A percentile compares a stretch with the other conserved stretches of the same genome.
Conservation (phyloP, 129 eudicot genomes). For the Escallonia rubra region DNA sequence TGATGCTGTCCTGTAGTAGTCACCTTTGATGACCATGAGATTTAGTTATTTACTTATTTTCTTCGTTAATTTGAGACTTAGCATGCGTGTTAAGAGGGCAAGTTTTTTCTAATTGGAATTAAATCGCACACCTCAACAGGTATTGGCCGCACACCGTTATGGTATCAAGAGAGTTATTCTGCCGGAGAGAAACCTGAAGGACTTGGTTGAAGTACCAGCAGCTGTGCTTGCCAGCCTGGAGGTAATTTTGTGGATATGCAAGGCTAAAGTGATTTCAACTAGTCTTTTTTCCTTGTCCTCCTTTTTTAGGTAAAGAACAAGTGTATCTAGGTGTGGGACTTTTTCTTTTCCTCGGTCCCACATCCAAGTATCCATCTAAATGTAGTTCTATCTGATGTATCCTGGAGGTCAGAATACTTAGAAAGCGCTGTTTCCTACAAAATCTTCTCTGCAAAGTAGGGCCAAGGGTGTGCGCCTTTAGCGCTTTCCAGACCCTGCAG, state of each 20-base stretch:
- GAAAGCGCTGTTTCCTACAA: no score
- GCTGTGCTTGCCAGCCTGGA: constrained; percentile 74
- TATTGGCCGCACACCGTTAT: constrained; percentile 94
- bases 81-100: no score
- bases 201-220: constrained; percentile 90
- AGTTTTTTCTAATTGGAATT: no score
- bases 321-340: not conserved
- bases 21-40: no score
- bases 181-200: constrained; percentile 87
- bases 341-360: no score
- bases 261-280: not conserved
- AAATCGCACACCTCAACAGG: constrained; percentile 29
- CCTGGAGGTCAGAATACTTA: not conserved
- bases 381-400: not conserved
- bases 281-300: not conserved
- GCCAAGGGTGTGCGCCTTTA: no score
- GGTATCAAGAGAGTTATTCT: constrained; percentile 92
- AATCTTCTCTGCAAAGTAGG: no score
- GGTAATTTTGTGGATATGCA: constrained; percentile 40
- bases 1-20: no score
- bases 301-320: constrained; percentile 3
- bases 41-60: no score
- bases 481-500: no score
- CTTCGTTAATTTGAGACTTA: no score
- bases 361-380: no score